Percentiles rank a stretch among this genome's conserved stretches.
These are phyloP conservation scores for Juncus effusus DNA, from an alignment of 176 grass and related monocot genomes.

Conservation along the genomic window DNA sequence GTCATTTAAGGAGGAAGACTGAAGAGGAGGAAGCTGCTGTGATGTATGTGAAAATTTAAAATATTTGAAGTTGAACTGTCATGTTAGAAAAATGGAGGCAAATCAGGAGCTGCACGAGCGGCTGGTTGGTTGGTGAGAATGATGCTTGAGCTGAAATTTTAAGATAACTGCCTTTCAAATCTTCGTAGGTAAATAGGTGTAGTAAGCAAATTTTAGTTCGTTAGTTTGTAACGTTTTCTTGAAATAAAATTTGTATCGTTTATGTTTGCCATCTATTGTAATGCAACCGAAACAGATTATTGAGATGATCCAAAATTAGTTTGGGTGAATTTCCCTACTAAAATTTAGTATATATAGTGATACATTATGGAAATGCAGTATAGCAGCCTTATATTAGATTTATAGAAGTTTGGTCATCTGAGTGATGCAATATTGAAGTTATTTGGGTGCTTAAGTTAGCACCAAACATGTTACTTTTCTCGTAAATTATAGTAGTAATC, in stretches of 20 bases:
- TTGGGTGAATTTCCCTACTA: no score
- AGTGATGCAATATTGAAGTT: background rate
- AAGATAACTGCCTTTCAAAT: background rate
- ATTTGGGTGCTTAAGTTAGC: background rate
- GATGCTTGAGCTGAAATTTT: background rate
- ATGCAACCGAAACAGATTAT: background rate
- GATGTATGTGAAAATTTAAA: background rate
- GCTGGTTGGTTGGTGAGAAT: slow-evolving; percentile 6
- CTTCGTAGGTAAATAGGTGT: background rate
- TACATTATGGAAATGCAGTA: no score
- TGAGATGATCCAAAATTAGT: background rate
- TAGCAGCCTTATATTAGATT: no score
- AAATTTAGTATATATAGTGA: no score
- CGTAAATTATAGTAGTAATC: background rate
- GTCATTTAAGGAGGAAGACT: background rate
- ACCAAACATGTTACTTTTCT: background rate
- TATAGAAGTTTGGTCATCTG: no score
- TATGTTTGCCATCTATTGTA: no score
- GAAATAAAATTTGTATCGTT: no score
- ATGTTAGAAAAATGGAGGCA: background rate
- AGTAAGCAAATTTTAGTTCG: background rate
- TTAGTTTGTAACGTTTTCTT: background rate
- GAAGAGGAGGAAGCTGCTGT: background rate
- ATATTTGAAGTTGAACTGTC: background rate
- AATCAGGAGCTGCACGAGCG: slow-evolving; percentile 22